Evolutionary conservation across 2,329 filamentous ascomycete genomes (phyloP).

Genomic region (Colletotrichum kahawae): DNA sequence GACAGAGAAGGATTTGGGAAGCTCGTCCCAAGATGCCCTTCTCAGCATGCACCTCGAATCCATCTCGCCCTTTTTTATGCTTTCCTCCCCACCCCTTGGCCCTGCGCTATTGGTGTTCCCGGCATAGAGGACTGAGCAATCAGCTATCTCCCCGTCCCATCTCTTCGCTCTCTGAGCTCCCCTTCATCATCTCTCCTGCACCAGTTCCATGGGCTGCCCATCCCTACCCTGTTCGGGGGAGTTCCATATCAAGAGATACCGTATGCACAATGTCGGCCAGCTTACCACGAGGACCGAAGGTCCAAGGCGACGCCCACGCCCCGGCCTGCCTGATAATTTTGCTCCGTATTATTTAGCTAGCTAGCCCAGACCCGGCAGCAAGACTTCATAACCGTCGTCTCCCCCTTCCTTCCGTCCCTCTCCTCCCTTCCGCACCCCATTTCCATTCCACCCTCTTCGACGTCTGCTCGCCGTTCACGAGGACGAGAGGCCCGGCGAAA

Average conservation of each 20-base stretch:
- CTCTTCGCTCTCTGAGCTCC: background rate
- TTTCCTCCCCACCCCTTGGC: slow-evolving; percentile 9
- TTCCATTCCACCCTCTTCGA: background rate
- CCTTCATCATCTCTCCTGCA: slow-evolving; percentile 4
- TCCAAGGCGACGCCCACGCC: background rate
- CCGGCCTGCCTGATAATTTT: background rate
- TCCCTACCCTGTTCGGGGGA: slow-evolving; percentile 11
- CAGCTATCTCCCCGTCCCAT: slow-evolving; percentile 1
- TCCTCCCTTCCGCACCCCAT: background rate
- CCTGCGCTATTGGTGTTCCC: slow-evolving; percentile 5
- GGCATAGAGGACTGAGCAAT: background rate
- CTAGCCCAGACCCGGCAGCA: slow-evolving; percentile 2
- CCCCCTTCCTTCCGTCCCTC: background rate
- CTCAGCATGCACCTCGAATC: background rate
- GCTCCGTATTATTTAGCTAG: slow-evolving; percentile 16
- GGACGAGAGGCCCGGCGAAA: slow-evolving; percentile 2
- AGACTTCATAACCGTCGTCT: background rate
- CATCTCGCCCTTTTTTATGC: background rate
- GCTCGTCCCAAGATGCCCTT: background rate
- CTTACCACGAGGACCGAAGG: background rate
- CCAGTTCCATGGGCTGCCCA: slow-evolving; percentile 7
- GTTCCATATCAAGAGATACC: slow-evolving; percentile 9
- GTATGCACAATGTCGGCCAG: background rate
- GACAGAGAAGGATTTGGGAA: background rate
- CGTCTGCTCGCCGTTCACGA: slow-evolving; percentile 1